Conservation (phyloP, 371 early-diverging fungal species). For the Haplosporangium sp. region DNA sequence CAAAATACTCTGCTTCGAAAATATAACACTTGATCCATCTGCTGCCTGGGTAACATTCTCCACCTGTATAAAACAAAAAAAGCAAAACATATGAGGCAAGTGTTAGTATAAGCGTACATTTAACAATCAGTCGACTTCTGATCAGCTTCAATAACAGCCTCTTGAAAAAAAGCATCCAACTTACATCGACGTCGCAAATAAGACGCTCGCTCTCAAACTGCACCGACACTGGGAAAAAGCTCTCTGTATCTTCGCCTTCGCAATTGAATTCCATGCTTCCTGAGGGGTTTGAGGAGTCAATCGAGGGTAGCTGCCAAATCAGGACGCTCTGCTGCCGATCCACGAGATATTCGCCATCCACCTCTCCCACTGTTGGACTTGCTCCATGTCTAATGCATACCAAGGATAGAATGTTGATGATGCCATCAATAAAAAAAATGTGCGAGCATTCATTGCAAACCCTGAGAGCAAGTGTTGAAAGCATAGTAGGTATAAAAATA, state of each 20-base stretch:
- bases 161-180: conserved; percentile 49
- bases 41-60: conserved; percentile 60
- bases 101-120: neutral
- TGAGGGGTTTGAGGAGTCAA: conserved; percentile 78
- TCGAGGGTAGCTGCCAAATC: conserved; percentile 90
- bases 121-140: neutral
- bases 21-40: conserved; percentile 65
- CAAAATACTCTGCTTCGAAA: conserved; percentile 74
- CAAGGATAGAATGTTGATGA: neutral
- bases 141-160: neutral
- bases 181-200: conserved; percentile 82
- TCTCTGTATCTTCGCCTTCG: conserved; percentile 80
- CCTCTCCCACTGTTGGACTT: conserved; percentile 79
- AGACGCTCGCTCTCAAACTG: conserved; percentile 78
- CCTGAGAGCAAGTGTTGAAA: conserved; percentile 67
- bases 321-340: conserved; percentile 76
- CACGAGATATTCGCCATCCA: conserved; percentile 83
- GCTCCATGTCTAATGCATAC: conserved; percentile 63
- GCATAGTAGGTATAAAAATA: conserved; percentile 33
- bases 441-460: too few relatives aligned
- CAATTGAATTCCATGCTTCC: conserved; percentile 86
- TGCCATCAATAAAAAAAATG: neutral
- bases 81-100: neutral
- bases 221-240: conserved; percentile 91
- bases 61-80: neutral